Evolutionary conservation across 345 rosid species (phyloP), one percentile per base, ranked within the genome.

Genomic region (Raphanus sativus): DNA sequence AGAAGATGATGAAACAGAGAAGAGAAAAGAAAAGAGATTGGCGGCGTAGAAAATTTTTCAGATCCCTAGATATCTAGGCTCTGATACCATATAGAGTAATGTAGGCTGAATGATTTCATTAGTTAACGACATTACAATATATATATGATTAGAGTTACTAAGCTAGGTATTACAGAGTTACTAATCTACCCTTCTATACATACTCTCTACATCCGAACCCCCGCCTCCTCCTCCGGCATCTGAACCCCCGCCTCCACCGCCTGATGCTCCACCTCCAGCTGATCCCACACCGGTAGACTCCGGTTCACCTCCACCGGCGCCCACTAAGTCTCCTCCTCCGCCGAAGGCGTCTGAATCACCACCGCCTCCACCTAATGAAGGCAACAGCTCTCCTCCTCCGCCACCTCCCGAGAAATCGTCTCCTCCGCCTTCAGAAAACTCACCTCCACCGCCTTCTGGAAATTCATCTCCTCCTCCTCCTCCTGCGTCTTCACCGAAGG

Each of bases 291-390:
- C 78, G 1, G 10, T 8, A 13, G 77, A 42, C 67, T 21, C 84
- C 6, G 61, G 40, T 25, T 73, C 82, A 28, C 70, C 77, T 2
- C 81, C 86, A 1, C 78, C 92, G 6, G 62, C 86, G 79, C 52
- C 86, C 0, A 9, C 67, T 8, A 73, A 34, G 8, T 24, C 79
- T 10, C 79, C 85, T 16, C 34, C 84, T 8, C 60, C 87, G 11
- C 56, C 74, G 4, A 68, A 71, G 34, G 59, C 26, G 13, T 17
- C 59, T 56, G 76, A 29, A 70, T 45, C 76, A 30, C 75, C 61
- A 25, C 76, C 86, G 16, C 62, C 80, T 15, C 80, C 86, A 3
- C 59, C 68, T 0, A 65, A 30, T 5, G 61, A 40, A 62, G 29
- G 25, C 5, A 13, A 32, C 8, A 74, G 62, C 71, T 65, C 73